These are phyloP conservation scores for Haplosporangium gracile DNA, from an alignment of 192 early-diverging fungal genomes.

Conservation along the genomic window DNA sequence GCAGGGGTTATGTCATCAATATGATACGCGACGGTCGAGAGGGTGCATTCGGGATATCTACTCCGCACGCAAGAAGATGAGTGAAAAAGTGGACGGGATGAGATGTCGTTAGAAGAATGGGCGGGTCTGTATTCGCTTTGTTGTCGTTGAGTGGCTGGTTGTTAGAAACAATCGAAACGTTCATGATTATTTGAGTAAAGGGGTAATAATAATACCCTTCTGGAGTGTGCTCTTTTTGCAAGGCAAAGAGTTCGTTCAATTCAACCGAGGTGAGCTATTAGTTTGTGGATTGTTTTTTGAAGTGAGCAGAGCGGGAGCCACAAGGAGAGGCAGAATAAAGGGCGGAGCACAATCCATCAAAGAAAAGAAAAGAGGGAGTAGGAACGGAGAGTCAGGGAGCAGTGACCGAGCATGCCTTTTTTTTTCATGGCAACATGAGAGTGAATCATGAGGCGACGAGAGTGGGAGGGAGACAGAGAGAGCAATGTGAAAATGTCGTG, in stretches of 20 bases:
- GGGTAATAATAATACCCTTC: conserved; percentile 21
- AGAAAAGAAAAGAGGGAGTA: background rate
- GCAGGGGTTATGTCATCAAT: conserved; percentile 50
- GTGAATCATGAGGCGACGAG: background rate
- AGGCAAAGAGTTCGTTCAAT: conserved; percentile 30
- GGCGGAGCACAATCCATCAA: background rate
- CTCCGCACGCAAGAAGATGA: background rate
- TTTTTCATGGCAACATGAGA: background rate
- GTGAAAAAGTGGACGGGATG: background rate
- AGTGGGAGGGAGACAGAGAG: no score
- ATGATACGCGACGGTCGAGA: conserved; percentile 48
- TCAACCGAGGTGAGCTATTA: conserved; percentile 39
- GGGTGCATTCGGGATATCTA: conserved; percentile 31
- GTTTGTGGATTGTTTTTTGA: background rate
- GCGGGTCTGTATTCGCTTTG: no score
- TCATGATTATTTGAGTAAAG: background rate
- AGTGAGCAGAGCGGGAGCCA: background rate
- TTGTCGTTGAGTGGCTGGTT: background rate
- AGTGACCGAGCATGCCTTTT: background rate
- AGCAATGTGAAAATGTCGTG: background rate
- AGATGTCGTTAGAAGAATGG: no score
- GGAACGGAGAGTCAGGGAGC: background rate
- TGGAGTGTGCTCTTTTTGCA: conserved; percentile 27
- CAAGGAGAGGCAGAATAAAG: background rate
- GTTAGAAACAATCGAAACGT: conserved; percentile 1